A percentile compares a stretch with the other conserved stretches of the same genome.
Conservation (phyloP, 306 rosid genomes). For the Castanea crenata region DNA sequence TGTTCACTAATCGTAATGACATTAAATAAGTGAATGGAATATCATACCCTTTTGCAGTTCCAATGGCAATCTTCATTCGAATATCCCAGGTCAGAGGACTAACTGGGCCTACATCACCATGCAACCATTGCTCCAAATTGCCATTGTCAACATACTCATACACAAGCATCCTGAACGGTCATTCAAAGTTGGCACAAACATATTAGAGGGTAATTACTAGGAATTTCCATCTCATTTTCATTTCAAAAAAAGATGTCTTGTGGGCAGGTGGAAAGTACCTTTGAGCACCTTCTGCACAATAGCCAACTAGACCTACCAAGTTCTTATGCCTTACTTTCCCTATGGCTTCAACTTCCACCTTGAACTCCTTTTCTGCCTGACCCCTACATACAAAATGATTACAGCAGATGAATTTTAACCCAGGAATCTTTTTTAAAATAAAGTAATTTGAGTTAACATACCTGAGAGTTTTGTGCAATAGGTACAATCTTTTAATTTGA, state of each 20-base stretch:
- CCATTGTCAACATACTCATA: slow-evolving; percentile 92
- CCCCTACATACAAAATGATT: slow-evolving; percentile 53
- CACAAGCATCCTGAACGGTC: slow-evolving; percentile 77
- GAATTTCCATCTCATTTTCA: neutral
- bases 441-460: neutral
- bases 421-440: neutral
- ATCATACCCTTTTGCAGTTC: slow-evolving; percentile 88
- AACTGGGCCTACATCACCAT: slow-evolving; percentile 85
- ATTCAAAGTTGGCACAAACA: neutral
- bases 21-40: slow-evolving; percentile 8
- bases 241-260: slow-evolving; percentile 14
- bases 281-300: slow-evolving; percentile 85
- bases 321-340: slow-evolving; percentile 98
- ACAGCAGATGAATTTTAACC: slow-evolving; percentile 12
- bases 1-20: neutral
- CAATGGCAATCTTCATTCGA: slow-evolving; percentile 80
- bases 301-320: slow-evolving; percentile 89
- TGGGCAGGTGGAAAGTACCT: slow-evolving; percentile 52
- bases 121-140: slow-evolving; percentile 98
- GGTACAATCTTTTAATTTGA: no score
- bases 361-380: slow-evolving; percentile 93
- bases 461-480: no score
- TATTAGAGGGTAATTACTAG: neutral
- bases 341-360: slow-evolving; percentile 97
- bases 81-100: slow-evolving; percentile 95